Conservation (phyloP, 768 basidiomycete genomes). For the Lactarius hatsudake region DNA sequence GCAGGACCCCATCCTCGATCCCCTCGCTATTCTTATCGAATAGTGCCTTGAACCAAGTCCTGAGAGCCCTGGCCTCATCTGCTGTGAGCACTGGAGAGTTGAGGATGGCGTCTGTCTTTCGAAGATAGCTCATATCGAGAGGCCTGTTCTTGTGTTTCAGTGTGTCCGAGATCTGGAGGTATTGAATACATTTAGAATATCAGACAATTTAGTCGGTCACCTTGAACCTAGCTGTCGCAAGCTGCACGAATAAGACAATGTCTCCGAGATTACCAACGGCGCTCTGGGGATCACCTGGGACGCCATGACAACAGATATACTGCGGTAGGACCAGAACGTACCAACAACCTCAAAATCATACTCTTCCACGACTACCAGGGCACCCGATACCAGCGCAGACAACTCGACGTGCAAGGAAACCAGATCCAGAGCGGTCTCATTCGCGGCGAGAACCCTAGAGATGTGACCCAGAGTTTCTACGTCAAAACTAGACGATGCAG, state of each 20-base stretch:
- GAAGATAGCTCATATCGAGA: conserved; percentile 51
- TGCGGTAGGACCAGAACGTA: conserved; percentile 37
- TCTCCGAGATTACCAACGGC: conserved; percentile 76
- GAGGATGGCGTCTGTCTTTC: conserved; percentile 45
- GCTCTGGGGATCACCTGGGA: conserved; percentile 76
- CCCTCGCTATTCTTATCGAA: conserved; percentile 78
- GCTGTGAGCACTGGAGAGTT: conserved; percentile 40
- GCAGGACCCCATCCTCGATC: conserved; percentile 73
- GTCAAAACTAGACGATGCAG: conserved; percentile 51
- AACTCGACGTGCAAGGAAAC: conserved; percentile 64
- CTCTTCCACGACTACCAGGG: conserved; percentile 59
- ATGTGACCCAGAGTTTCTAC: conserved; percentile 67
- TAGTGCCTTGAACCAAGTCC: conserved; percentile 70
- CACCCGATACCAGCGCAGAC: conserved; percentile 61
- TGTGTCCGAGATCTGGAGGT: conserved; percentile 47
- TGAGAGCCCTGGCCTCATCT: conserved; percentile 38
- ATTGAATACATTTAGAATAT: background rate
- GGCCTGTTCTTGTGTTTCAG: conserved; percentile 48
- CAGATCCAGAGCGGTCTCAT: conserved; percentile 62
- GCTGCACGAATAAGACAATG: conserved; percentile 73
- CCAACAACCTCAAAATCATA: conserved; percentile 83
- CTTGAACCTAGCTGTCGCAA: conserved; percentile 60
- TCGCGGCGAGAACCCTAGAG: conserved; percentile 61
- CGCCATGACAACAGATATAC: background rate
- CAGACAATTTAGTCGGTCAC: conserved; percentile 36